Base-by-base conservation (phyloP, 805 yeast species). In the Wickerhamiella domercqiae region DNA sequence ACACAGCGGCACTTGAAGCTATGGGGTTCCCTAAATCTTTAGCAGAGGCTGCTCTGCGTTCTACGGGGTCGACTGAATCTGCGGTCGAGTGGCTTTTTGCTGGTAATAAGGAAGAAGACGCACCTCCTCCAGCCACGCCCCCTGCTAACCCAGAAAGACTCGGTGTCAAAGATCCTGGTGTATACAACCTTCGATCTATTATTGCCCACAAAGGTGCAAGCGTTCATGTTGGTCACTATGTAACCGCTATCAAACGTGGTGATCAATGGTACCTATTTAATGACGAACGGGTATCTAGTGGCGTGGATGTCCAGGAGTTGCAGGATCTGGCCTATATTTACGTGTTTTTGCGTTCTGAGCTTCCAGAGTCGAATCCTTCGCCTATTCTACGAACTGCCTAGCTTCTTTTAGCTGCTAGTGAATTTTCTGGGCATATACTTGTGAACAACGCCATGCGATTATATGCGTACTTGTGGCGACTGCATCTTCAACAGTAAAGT, bases 161-260 rank as follows among this genome's bases (percentile, higher is more conserved):
- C 24, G 20, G 40, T 4, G 7, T 11, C 15, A 22, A 17, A 18
- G n/a, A 21, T 19, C 39, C 32, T 29, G 35, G 37, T 13, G 41
- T 47, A 13, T 83, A 76, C 51, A 43, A 48, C 3, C 56, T 86
- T 34, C 63, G 67, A 32, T 78, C 78, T 0, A 76, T 80, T 4
- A 64, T 86, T 13, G 83, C 94, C 53, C 96, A 84, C 56, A 86
- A 84, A 55, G 96, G 96, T 5, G 65, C 73, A 2, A 78, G 93
- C 9, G 78, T 82, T 1, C 94, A 86, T 47, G 80, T 94, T 0
- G 95, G 95, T 1, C 96, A 84, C 55, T 84, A 84, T 55, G 95
- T 86, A 29, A 80, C 76, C 1, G 84, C 78, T 49, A 62, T 80
- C 22, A 68, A 64, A 39, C 69, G 71, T 41, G 37, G 54, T 49